Percentiles rank a stretch among this genome's conserved stretches.
phyloP scores from a whole-genome alignment of 2,329 filamentous ascomycete genomes.

The Alternaria solani region DNA sequence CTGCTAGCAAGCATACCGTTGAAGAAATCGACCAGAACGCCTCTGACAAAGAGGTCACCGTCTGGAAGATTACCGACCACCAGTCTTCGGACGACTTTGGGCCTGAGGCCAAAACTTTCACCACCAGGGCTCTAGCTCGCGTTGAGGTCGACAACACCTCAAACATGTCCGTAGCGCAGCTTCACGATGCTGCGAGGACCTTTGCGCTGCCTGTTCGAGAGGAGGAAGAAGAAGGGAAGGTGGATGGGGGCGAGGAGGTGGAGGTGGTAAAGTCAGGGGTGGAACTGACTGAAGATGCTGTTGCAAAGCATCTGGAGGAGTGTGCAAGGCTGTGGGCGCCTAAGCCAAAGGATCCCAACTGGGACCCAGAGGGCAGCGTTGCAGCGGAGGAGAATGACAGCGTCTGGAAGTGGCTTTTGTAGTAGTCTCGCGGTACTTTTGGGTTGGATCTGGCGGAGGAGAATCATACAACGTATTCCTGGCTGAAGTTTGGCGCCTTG shows the following conservation, averaged over 20 bases:
- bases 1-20: slow-evolving; percentile 6
- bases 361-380: slow-evolving; percentile 9
- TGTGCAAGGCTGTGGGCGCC: slow-evolving; percentile 2
- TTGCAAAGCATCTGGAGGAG: slow-evolving; percentile 10
- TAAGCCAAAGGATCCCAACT: slow-evolving; percentile 3
- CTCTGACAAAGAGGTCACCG: not conserved
- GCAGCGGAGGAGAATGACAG: not conserved
- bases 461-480: not conserved
- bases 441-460: not conserved
- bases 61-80: slow-evolving; percentile 10
- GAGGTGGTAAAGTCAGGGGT: slow-evolving; percentile 6
- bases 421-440: not conserved
- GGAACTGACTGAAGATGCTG: slow-evolving; percentile 16
- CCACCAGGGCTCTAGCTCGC: slow-evolving; percentile 13
- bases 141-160: not conserved
- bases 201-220: not conserved
- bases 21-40: not conserved
- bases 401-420: slow-evolving; percentile 8
- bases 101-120: slow-evolving; percentile 1
- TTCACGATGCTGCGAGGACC: not conserved
- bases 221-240: not conserved
- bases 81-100: slow-evolving; percentile 12
- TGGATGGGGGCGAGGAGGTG: not conserved
- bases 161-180: not conserved
- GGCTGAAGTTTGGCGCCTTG: not conserved